These are phyloP conservation scores for Nakazawaea molendinolei DNA, from an alignment of 805 yeast species.

Conservation along the genomic window DNA sequence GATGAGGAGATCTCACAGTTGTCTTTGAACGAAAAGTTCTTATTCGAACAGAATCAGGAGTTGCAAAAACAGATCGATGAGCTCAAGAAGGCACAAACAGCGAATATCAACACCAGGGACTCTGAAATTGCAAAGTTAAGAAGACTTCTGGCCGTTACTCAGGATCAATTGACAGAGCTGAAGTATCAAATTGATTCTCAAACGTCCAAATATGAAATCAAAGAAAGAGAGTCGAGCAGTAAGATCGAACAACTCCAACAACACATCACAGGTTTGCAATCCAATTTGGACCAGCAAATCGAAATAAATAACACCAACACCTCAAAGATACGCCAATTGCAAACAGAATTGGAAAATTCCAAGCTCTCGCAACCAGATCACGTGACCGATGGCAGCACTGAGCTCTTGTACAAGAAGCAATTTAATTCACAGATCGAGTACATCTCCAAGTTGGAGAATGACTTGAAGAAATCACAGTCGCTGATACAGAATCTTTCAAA, in stretches of 20 bases:
- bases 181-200: background rate
- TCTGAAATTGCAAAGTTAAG: constrained; percentile 3
- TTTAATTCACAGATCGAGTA: constrained; percentile 1
- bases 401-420: constrained; percentile 5
- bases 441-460: background rate
- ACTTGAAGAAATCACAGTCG: background rate
- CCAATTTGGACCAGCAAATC: constrained; percentile 1
- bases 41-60: constrained; percentile 9
- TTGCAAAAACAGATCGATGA: background rate
- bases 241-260: background rate
- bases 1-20: constrained; percentile 6
- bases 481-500: background rate
- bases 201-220: background rate
- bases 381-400: constrained; percentile 3
- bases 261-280: background rate
- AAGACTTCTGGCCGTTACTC: background rate
- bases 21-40: constrained; percentile 6
- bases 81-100: background rate
- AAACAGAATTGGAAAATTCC: background rate
- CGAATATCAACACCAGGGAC: background rate
- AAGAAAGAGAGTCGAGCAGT: background rate
- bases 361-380: background rate
- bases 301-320: background rate
- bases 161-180: constrained; percentile 2
- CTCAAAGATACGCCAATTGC: constrained; percentile 1